Base-by-base conservation (phyloP, 139 green algal species). In the Chlorella sorokiniana region DNA sequence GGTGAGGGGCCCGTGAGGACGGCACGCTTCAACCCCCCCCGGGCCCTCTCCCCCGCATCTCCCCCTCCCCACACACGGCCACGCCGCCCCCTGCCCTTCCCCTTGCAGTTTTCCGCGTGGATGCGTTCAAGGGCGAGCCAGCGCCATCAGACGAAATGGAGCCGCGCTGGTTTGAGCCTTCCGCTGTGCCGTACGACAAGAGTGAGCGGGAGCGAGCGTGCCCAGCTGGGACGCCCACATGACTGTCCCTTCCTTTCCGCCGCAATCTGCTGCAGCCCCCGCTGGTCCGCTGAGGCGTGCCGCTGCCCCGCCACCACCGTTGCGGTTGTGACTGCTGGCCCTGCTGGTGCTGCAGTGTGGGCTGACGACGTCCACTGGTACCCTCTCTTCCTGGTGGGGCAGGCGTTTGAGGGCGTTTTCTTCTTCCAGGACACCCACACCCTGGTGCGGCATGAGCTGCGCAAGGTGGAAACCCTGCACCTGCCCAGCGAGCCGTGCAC, bases 61-160 rank as follows among this genome's bases (percentile, higher is more conserved):
- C 22, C 9, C 59, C 59, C 16, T 16, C 16, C 59, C 20, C 59
- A 16, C 59, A 37, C 48, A 59, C 48, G 14, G 48, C 27, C 29
- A 42, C 29, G 63, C 63, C 18, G 63, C 65, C 29, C 20, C 65
- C n/a, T 45, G 68, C 41, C 22, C 41, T 41, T n/a, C 23, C 23
- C 68, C 6, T 16, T 44, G 76, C 78, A 89, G 88, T 93, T 14
- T 92, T 88, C 45, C 35, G 79, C 4, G 70, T 78, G n/a, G 48
- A 59, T 14, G 71, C 79, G 25, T 90, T 81, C 22, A 44, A 44
- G 2, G 91, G 90, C 0, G 63, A 89, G 38, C 88, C 88, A 0
- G 70, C 42, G 20, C 78, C 90, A 31, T 87, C 83, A 18, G 89
- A 94, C 22, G 91, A 94, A 68, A 93, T 94, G 91, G 54, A 44